phyloP scores from a whole-genome alignment of 305 asterid genomes.

The Solanum hybrid region DNA sequence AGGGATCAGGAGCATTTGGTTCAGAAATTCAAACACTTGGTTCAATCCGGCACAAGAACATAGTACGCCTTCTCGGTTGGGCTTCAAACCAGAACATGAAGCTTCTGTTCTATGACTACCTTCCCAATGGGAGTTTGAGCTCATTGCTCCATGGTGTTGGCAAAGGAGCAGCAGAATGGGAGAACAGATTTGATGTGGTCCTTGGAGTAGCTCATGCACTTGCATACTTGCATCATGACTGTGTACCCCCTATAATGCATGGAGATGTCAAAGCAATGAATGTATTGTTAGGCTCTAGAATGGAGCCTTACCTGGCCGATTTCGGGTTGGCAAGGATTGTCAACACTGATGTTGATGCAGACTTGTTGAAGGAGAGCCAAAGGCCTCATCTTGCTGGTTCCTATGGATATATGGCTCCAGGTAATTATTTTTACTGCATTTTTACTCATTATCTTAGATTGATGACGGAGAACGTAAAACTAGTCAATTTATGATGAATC shows the following conservation, averaged over 20 bases:
- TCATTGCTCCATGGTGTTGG: conserved; percentile 88
- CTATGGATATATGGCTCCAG: conserved; percentile 99
- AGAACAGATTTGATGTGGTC: conserved; percentile 56
- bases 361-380: conserved; percentile 40
- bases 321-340: conserved; percentile 84
- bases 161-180: conserved; percentile 87
- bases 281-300: conserved; percentile 56
- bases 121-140: conserved; percentile 92
- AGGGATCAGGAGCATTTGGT: conserved; percentile 62
- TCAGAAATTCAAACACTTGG: conserved; percentile 81
- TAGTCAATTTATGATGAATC: not conserved
- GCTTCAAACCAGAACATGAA: conserved; percentile 70
- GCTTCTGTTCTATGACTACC: conserved; percentile 76
- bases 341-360: conserved; percentile 18
- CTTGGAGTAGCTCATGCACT: conserved; percentile 81
- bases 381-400: conserved; percentile 91
- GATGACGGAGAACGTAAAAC: not conserved
- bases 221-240: conserved; percentile 84
- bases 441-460: not conserved
- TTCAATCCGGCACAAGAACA: conserved; percentile 87
- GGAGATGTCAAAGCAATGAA: conserved; percentile 99
- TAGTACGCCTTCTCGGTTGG: conserved; percentile 88
- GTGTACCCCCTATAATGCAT: conserved; percentile 88
- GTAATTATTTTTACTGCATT: conserved; percentile 21
- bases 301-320: conserved; percentile 88